Evolutionary conservation across 1,139 yeast genomes (phyloP), one percentile per base, ranked within the genome.

Genomic region (Pichia kudriavzevii): DNA sequence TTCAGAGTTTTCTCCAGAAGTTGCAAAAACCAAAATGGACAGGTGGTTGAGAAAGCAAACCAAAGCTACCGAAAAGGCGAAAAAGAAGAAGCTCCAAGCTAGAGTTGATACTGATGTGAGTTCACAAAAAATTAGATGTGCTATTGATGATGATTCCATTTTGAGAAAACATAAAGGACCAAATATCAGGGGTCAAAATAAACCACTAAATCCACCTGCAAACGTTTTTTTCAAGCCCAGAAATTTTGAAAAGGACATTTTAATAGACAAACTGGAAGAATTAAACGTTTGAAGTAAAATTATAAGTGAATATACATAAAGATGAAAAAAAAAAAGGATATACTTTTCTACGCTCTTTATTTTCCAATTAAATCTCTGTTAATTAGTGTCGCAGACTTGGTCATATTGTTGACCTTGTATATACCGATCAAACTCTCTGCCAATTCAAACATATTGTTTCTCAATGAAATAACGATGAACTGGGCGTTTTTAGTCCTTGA

Each of bases 401-500:
- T 87, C 88, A 75, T 85, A 60, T 91, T 88, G 50, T 81, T 76
- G 40, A 83, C 91, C 60, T 93, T 93, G 65, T 88, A 93, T 43
- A 93, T 87, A 11, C 99, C 99, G 28, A 93, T 95, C 53, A 93
- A 66, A 51, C 87, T 93, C 48, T 84, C 81, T 1, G 98, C 93
- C 47, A 91, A 69, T 60, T 93, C 99, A 59, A 93, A 93, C 99
- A 93, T 93, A 56, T 93, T 91, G 59, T 91, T 91, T 57, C 98
- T 72, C 50, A 93, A 68, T 0, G 97, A 88, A 32, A 93, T 93
- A 23, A 93, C 98, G 52, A 93, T 77, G 52, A 93, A 93, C 54
- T 93, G 99, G 1, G 97, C 98, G 59, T 88, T 85, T 60, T 83
- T 83, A 4, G 98, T 93, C 35, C 96, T 69, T 50, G 91, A 96